Evolutionary conservation across 371 early-diverging fungal genomes (phyloP).

Genomic region (Dinochytrium kinnereticum): DNA sequence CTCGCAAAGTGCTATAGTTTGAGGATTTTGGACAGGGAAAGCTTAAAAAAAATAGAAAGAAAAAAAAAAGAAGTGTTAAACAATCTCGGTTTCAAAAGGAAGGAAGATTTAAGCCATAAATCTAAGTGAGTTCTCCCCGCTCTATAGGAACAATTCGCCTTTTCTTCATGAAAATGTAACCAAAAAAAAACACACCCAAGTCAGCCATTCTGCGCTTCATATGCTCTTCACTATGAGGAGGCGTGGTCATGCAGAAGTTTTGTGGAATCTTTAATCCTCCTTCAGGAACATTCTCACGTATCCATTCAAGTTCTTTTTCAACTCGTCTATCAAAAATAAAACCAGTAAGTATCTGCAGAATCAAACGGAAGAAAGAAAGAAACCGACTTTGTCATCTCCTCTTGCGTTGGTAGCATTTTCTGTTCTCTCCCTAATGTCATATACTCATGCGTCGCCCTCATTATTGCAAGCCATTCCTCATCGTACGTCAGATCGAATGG

Average conservation of each 20-base stretch:
- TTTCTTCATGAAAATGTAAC: too few species aligned
- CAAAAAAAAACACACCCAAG: too few species aligned
- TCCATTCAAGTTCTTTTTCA: constrained; percentile 53
- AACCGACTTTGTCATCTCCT: constrained; percentile 52
- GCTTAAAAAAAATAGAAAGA: too few species aligned
- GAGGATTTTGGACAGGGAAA: constrained; percentile 61
- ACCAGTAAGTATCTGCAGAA: constrained; percentile 19
- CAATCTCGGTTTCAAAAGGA: too few species aligned
- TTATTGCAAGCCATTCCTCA: constrained; percentile 85
- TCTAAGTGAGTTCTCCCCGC: too few species aligned
- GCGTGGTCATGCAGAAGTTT: constrained; percentile 67
- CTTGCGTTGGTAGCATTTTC: constrained; percentile 53
- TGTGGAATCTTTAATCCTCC: constrained; percentile 63
- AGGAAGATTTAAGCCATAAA: too few species aligned
- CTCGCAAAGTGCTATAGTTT: constrained; percentile 67
- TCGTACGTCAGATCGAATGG: constrained; percentile 67
- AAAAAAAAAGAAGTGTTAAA: too few species aligned
- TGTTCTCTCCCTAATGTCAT: constrained; percentile 51
- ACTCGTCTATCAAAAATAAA: constrained; percentile 49
- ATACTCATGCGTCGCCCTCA: constrained; percentile 64
- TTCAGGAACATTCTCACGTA: constrained; percentile 43
- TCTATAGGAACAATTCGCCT: too few species aligned
- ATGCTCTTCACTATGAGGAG: constrained; percentile 34
- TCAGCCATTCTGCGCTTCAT: too few species aligned
- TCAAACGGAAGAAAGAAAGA: constrained; percentile 29